Conservation (phyloP, 192 early-diverging fungal species). For the Entomortierella parvispora region DNA sequence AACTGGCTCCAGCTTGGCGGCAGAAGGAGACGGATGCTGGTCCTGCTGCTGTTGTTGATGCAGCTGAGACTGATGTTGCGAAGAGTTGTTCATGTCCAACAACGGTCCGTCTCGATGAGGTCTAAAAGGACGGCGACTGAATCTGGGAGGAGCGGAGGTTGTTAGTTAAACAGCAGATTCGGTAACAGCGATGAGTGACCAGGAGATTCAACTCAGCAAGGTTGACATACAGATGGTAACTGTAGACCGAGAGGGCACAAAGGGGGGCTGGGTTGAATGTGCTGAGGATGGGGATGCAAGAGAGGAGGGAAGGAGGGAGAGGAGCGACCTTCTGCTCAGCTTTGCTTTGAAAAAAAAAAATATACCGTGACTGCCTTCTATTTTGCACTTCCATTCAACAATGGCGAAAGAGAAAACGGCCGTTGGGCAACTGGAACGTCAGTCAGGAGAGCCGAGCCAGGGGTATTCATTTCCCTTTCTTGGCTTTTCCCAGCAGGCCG, state of each 20-base stretch:
- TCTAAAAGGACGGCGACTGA: background rate
- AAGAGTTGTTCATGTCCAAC: background rate
- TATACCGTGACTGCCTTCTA: background rate
- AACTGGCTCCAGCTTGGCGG: conserved; percentile 9
- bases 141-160: background rate
- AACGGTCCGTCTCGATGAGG: background rate
- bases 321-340: background rate
- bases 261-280: conserved; percentile 10
- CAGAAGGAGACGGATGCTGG: conserved; percentile 9
- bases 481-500: too few relatives aligned
- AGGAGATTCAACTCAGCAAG: conserved; percentile 6
- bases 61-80: conserved; percentile 16
- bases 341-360: background rate
- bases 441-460: too few relatives aligned
- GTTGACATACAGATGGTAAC: conserved; percentile 6
- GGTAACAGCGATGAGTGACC: background rate
- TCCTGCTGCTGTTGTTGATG: conserved; percentile 27
- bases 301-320: conserved; percentile 1
- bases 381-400: background rate
- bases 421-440: background rate
- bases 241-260: conserved; percentile 8
- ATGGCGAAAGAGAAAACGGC: conserved; percentile 1
- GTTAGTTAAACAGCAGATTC: background rate
- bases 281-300: background rate
- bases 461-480: too few relatives aligned